A percentile compares a stretch with the other conserved stretches of the same genome.
Evolutionary conservation across 306 rosid species (phyloP).

Genomic region (Vigna unguiculata): DNA sequence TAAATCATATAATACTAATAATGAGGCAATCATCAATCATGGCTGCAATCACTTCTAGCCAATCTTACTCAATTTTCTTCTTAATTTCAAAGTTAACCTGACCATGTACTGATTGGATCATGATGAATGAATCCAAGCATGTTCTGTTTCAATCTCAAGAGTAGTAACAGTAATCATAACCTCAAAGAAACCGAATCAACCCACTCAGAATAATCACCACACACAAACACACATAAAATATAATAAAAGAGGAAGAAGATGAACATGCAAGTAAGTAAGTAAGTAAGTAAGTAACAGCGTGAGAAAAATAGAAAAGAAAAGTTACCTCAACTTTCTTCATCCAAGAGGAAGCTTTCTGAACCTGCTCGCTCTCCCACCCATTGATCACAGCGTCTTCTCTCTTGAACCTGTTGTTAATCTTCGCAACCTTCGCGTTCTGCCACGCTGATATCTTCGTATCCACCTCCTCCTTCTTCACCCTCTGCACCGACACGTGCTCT

Average conservation of each 20-base stretch:
- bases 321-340: conserved; percentile 93
- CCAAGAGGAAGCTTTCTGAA: conserved; percentile 81
- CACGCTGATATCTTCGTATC: conserved; percentile 93
- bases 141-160: conserved; percentile 16
- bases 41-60: conserved; percentile 1
- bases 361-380: conserved; percentile 86
- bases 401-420: conserved; percentile 88
- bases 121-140: conserved; percentile 2
- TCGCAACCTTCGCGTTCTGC: conserved; percentile 91
- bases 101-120: conserved; percentile 13
- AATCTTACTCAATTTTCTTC: neutral
- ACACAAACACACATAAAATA: neutral
- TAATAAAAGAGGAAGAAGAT: neutral
- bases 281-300: neutral
- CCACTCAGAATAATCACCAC: neutral
- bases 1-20: neutral
- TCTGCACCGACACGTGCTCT: conserved; percentile 64
- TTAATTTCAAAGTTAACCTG: conserved; percentile 16
- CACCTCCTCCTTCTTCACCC: conserved; percentile 96
- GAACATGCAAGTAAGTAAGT: neutral
- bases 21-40: conserved; percentile 35
- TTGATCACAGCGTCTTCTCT: conserved; percentile 87
- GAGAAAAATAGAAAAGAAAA: conserved; percentile 15
- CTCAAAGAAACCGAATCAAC: conserved; percentile 24
- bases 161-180: conserved; percentile 14